Evolutionary conservation across 441 rosid genomes (phyloP), one percentile per base, ranked within the genome.

Genomic region (Mallotus repandus): DNA sequence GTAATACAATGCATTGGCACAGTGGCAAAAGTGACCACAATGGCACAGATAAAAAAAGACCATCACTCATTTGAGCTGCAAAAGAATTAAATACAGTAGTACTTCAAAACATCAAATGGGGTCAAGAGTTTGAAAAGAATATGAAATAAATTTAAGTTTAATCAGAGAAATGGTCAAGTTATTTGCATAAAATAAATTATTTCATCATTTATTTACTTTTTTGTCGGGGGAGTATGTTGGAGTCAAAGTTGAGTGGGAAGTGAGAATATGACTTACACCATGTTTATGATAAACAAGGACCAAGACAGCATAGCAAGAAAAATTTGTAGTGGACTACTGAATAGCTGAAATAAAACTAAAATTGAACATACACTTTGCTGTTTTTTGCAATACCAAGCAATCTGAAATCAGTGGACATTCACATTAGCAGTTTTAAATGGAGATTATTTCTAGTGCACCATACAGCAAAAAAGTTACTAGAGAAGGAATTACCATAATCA

Each of bases 401-500:
- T 56, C 46, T 16, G 14, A 1, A 32, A 41, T 21, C 12, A 16
- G 57, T 15, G 9, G 53, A 48, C 21, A 46, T 16, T 22, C 21
- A 22, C 13, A 13, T 19, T 16, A 62, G 14, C 15, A 66, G 52
- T 56, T 57, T 32, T 61, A 43, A 43, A 41, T 10, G 7, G 58
- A 59, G 65, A 63, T 43, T 19, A 35, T 13, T 25, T 54, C 41
- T 45, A 35, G 18, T 25, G 61, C 21, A 62, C 60, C 15, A 19
- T 38, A 46, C 13, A 53, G 18, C 65, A 55, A 49, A 70, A 54
- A 10, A 68, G 10, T 22, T 45, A 53, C 35, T 22, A 48, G 59
- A 50, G 10, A 50, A 15, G 60, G 58, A 70, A 68, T 72, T 84
- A 95, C 99, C 99, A 45, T 89, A 89, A 82, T 93, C 96, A 7